phyloP scores from a whole-genome alignment of 371 early-diverging fungal species.

The Rhizomucor pusillus region DNA sequence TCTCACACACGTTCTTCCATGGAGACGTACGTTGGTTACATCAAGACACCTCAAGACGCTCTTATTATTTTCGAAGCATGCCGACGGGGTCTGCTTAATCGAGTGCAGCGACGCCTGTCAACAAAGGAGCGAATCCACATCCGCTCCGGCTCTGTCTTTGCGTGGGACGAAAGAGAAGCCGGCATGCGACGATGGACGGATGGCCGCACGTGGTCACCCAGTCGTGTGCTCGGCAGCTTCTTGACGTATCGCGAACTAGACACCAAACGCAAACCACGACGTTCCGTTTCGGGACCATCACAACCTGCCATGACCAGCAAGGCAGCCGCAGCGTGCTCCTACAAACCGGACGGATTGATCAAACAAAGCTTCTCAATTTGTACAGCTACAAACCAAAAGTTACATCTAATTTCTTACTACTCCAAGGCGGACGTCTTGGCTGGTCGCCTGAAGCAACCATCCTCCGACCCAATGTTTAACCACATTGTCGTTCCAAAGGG shows the following conservation, averaged over 20 bases:
- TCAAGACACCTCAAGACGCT: constrained; percentile 80
- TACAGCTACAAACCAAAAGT: constrained; percentile 74
- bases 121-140: constrained; percentile 63
- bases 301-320: constrained; percentile 18
- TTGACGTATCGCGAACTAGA: constrained; percentile 76
- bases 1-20: constrained; percentile 14
- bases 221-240: constrained; percentile 75
- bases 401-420: constrained; percentile 88
- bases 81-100: constrained; percentile 60
- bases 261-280: constrained; percentile 47
- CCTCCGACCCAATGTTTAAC: constrained; percentile 47
- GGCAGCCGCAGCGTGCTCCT: constrained; percentile 44
- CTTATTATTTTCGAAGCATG: constrained; percentile 84
- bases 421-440: constrained; percentile 68
- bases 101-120: constrained; percentile 73
- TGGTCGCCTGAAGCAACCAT: constrained; percentile 53
- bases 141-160: constrained; percentile 77
- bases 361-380: constrained; percentile 66
- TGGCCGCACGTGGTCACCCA: constrained; percentile 83
- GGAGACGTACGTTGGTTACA: constrained; percentile 60
- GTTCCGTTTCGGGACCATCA: constrained; percentile 20
- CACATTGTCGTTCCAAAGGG: constrained; percentile 59
- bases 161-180: constrained; percentile 85
- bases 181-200: constrained; percentile 93
- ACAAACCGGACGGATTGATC: constrained; percentile 57